Conservation (phyloP, 768 basidiomycete genomes). For the Gloeostereum incarnatum region DNA sequence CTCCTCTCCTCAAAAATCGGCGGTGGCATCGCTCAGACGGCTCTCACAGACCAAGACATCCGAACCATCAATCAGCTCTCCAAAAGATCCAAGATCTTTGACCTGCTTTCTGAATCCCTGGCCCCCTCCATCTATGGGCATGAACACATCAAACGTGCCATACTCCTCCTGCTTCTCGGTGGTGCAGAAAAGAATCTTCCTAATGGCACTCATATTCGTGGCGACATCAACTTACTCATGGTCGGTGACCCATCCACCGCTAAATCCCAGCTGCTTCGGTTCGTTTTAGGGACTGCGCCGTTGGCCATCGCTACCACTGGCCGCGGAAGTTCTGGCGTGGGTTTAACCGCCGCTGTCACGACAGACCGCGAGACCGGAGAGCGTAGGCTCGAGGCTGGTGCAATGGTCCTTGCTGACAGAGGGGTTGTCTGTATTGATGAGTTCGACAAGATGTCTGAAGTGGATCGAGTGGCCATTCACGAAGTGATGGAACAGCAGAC, state of each 20-base stretch:
- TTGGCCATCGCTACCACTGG: slow-evolving; percentile 98
- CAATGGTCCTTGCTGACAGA: slow-evolving; percentile 98
- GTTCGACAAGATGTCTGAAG: slow-evolving; percentile 99
- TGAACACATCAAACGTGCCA: slow-evolving; percentile 90
- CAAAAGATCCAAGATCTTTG: slow-evolving; percentile 81
- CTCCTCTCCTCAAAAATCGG: slow-evolving; percentile 91
- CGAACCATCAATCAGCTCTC: slow-evolving; percentile 91
- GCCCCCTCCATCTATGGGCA: slow-evolving; percentile 98
- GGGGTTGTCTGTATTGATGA: slow-evolving; percentile 99
- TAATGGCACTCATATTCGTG: slow-evolving; percentile 97
- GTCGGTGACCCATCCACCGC: slow-evolving; percentile 99
- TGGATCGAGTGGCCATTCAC: slow-evolving; percentile 98
- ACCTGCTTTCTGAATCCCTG: slow-evolving; percentile 84
- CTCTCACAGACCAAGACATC: slow-evolving; percentile 89
- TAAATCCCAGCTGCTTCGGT: slow-evolving; percentile 92
- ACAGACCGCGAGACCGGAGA: slow-evolving; percentile 98
- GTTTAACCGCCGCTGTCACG: slow-evolving; percentile 97
- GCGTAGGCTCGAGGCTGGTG: slow-evolving; percentile 92
- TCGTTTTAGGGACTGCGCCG: slow-evolving; percentile 92
- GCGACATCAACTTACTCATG: slow-evolving; percentile 99
- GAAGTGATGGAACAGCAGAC: slow-evolving; percentile 99
- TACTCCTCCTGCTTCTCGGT: slow-evolving; percentile 87
- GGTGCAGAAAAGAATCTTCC: slow-evolving; percentile 97
- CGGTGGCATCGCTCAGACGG: slow-evolving; percentile 89
- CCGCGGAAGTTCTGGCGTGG: slow-evolving; percentile 96